phyloP scores from a whole-genome alignment of 768 basidiomycete species.

The Rhizopogon vesiculosus region DNA sequence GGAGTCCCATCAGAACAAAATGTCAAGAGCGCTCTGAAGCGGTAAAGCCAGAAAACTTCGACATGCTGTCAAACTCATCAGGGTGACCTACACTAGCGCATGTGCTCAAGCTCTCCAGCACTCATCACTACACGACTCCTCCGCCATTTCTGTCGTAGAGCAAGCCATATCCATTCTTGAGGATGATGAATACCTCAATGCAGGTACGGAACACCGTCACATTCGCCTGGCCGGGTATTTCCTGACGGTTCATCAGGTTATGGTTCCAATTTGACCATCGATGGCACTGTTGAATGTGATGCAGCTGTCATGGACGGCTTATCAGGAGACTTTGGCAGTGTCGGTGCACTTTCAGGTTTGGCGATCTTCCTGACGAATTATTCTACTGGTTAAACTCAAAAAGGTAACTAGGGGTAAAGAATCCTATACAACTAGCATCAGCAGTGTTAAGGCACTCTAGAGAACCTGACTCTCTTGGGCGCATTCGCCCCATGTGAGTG shows the following conservation, averaged over 20 bases:
- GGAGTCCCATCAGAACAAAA: conserved; percentile 39
- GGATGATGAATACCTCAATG: conserved; percentile 64
- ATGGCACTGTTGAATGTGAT: conserved; percentile 80
- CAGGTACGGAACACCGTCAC: conserved; percentile 38
- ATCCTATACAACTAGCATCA: conserved; percentile 62
- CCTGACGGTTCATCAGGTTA: conserved; percentile 39
- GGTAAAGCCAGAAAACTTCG: conserved; percentile 33
- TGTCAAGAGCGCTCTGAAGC: conserved; percentile 52
- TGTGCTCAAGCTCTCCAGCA: conserved; percentile 39
- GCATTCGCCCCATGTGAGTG: conserved; percentile 66
- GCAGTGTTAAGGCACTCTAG: conserved; percentile 51
- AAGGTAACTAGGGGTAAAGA: conserved; percentile 48
- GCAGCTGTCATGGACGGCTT: conserved; percentile 64
- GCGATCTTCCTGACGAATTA: not conserved
- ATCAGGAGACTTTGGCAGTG: conserved; percentile 56
- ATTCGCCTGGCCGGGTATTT: not conserved
- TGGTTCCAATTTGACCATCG: conserved; percentile 73
- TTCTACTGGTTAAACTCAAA: not conserved
- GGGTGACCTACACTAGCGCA: conserved; percentile 34
- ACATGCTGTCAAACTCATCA: not conserved
- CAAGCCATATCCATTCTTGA: conserved; percentile 56
- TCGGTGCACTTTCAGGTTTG: conserved; percentile 68
- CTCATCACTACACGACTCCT: conserved; percentile 9
- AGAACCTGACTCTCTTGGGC: conserved; percentile 46
- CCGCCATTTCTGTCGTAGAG: conserved; percentile 45